A percentile compares a stretch with the other conserved stretches of the same genome.
Evolutionary conservation across 352 stramenopile species (phyloP).

Genomic region (Phytophthora vignae): DNA sequence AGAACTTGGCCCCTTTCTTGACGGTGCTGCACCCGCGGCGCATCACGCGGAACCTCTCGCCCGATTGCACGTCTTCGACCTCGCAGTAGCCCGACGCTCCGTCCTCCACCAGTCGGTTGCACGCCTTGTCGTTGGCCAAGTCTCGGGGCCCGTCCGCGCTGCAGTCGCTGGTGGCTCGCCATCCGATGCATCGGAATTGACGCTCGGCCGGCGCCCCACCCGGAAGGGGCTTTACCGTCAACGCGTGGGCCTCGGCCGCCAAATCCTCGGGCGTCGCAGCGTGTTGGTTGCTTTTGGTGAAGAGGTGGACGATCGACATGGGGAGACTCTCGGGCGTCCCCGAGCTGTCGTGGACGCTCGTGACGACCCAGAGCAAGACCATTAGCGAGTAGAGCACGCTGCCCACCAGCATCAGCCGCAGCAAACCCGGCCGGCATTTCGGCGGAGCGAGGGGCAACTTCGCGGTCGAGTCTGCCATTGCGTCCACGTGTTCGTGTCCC

Average conservation of each 20-base stretch:
- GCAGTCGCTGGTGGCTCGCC: conserved; percentile 28
- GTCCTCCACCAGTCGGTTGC: conserved; percentile 26
- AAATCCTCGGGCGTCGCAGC: conserved; percentile 23
- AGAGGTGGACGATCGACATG: conserved; percentile 23
- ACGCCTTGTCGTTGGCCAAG: conserved; percentile 29
- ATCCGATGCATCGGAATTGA: conserved; percentile 32
- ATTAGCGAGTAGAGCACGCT: conserved; percentile 25
- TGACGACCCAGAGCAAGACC: conserved; percentile 15
- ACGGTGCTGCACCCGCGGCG: conserved; percentile 38
- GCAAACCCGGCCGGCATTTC: conserved; percentile 27
- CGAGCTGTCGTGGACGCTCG: conserved; percentile 27
- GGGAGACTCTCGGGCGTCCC: conserved; percentile 15
- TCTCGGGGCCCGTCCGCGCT: conserved; percentile 22
- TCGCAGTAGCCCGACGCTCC: conserved; percentile 28
- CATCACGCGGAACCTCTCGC: conserved; percentile 47
- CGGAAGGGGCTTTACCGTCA: conserved; percentile 19
- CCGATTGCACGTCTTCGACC: conserved; percentile 36
- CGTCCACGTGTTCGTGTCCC: conserved; percentile 4
- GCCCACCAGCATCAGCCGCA: conserved; percentile 30
- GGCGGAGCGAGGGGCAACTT: conserved; percentile 11
- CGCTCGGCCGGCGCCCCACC: conserved; percentile 20
- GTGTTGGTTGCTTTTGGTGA: conserved; percentile 17
- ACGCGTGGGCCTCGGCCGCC: conserved; percentile 19
- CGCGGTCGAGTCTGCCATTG: conserved; percentile 23
- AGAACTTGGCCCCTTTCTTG: conserved; percentile 45